Base-by-base conservation (phyloP, 164 flowering plant species). In the Amborella trichopoda region DNA sequence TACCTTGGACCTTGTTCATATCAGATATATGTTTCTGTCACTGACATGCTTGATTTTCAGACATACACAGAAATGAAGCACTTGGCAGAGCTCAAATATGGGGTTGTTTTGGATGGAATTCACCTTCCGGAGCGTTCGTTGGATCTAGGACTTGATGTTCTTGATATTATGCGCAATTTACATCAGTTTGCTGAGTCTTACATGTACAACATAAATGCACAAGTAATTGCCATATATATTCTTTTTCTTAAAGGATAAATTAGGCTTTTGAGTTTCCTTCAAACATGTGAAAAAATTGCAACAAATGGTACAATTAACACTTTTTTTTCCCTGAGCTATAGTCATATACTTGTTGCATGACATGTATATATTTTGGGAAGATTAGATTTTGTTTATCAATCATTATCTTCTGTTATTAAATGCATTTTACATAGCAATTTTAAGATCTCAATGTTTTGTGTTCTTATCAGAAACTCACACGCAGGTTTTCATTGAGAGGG, bases 61-160 rank as follows among this genome's bases (percentile, higher is more conserved):
- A 53, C 48, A 44, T 63, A 63, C 54, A 43, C 54, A 21, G 67
- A 63, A 28, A 63, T 63, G 67, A 63, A 50, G 39, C 62, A 57
- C 20, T 36, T 63, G 41, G 67, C 67, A 8, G 59, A 58, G 25
- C 21, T 63, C 50, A 63, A 63, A 40, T 63, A 63, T 49, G 63
- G 59, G 25, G 47, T 63, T 24, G 48, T 49, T 17, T 49, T 61
- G 30, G 55, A 53, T 53, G 62, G 58, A 25, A 56, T 52, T 52
- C 63, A 53, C 49, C 45, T 58, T 24, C 55, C 63, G 39, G 59
- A 28, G 28, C 45, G 41, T 23, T 49, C 48, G 17, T 49, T 53
- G 37, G 54, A 49, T 23, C 23, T 34, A 40, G 55, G 43, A 19
- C 11, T 53, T 44, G 59, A 63, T 30, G 43, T 63, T 48, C 16